Base-by-base conservation (phyloP, 257 asterid species). In the Primulina eburnea region DNA sequence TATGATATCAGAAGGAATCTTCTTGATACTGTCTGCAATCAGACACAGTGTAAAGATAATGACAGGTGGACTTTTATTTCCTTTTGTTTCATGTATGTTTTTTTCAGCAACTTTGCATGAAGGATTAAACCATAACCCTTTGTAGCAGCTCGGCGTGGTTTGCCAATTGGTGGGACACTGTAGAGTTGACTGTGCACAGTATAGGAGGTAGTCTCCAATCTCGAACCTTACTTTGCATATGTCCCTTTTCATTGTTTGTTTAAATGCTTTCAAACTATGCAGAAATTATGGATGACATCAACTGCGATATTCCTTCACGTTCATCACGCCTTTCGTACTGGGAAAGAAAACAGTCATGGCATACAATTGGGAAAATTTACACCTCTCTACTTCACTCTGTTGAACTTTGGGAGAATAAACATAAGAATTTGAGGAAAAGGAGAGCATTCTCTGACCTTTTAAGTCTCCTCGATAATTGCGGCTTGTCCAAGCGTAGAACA, bases 381-480 rank as follows among this genome's bases (percentile, higher is more conserved):
- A 47, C 10, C 64, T 74, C 75, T 60, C 68, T 85, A 30, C 73
- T 83, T 70, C 87, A 80, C 69, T 88, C 92, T 75, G 82, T 83
- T 61, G 90, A 80, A 67, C 79, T 84, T 68, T 91, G 96, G 92
- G 87, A 72, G 75, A 92, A 89, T 78, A 92, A 84, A 75, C 76
- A 74, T 65, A 94, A 85, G 75, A 86, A 70, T 30, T 63, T 75
- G 47, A 82, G 82, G 43, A 91, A 89, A 76, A 83, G 89, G 78
- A 86, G 92, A 75, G 89, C 81, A 32, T 86, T 94, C 24, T 73
- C 96, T 37, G 89, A 84, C 59, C 91, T 94, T 75, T 80, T 94
- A 20, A 84, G 81, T 76, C 84, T 84, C 65, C 90, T 94, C 75
- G 91, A 85, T 63, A 82, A 75, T 66, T 85, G 84, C 72, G 97